Percentiles rank a stretch among this genome's conserved stretches.
These are phyloP conservation scores for Hsuehochloa calcarea DNA, from an alignment of 176 grass and related monocot genomes.

Conservation along the genomic window DNA sequence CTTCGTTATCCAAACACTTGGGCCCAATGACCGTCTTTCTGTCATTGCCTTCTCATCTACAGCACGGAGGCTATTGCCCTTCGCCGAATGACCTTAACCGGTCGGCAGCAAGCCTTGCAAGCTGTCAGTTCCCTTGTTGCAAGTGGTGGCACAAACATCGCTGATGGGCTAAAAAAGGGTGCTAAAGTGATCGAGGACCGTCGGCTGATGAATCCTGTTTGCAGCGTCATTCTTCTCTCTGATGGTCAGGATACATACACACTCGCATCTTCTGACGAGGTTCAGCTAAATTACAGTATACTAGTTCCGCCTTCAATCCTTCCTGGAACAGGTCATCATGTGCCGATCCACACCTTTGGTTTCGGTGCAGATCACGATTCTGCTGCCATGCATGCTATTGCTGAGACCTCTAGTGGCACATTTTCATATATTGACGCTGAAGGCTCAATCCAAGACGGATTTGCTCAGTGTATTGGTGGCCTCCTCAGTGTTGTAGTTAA, in stretches of 20 bases:
- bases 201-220: conserved; percentile 62
- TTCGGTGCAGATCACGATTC: conserved; percentile 90
- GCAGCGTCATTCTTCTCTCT: conserved; percentile 88
- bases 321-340: conserved; percentile 43
- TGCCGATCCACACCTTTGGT: conserved; percentile 80
- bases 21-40: conserved; percentile 81
- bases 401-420: conserved; percentile 61
- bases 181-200: conserved; percentile 75
- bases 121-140: conserved; percentile 62
- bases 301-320: conserved; percentile 69
- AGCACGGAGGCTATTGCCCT: conserved; percentile 70
- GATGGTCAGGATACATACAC: conserved; percentile 89
- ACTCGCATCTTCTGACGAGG: conserved; percentile 8
- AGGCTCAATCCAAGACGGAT: conserved; percentile 73
- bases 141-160: conserved; percentile 86
- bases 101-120: conserved; percentile 52
- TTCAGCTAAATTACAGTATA: conserved; percentile 34
- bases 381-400: conserved; percentile 68
- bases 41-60: conserved; percentile 72
- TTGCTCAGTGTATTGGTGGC: conserved; percentile 94
- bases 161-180: conserved; percentile 68
- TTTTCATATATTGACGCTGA: conserved; percentile 87
- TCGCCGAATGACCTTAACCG: conserved; percentile 55
- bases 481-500: conserved; percentile 80
- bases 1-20: conserved; percentile 84